Base-by-base conservation (phyloP, 2,329 filamentous ascomycete genomes). In the Didymella segeticola region DNA sequence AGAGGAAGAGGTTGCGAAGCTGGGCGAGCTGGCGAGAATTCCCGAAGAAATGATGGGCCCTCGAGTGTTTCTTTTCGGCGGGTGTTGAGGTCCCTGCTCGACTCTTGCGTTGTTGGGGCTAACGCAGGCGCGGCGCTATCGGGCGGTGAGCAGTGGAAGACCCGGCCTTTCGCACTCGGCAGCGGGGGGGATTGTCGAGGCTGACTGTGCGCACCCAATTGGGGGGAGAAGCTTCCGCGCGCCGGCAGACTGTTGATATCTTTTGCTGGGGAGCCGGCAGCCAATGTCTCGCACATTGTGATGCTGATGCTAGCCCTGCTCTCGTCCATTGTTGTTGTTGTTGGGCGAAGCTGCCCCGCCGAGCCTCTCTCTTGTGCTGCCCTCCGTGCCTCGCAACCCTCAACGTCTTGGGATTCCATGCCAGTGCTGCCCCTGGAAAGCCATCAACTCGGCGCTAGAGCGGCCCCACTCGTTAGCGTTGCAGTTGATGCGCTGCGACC, bases 51-150 rank as follows among this genome's bases (percentile, higher is more conserved):
- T 67, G 68, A 51, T 51, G 66, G 59, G 51, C 54, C 47, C 47
- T 56, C 17, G 20, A 23, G 38, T 48, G 51, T 30, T 47, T 53
- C 51, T 38, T 53, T 48, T 43, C 43, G 63, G 63, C 62, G 66
- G n/a, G 64, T 69, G 70, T 71, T 72, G 67, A 70, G 64, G 61
- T 60, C 61, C 67, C 61, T 67, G 68, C 68, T 60, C 57, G 53
- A 52, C 50, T 62, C 43, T 43, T 53, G 51, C 43, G 51, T 50
- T 56, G 53, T 56, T 56, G 53, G 53, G 51, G 47, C 47, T 41
- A 56, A 51, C 15, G 37, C 39, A 47, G 53, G 53, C 38, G 43
- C 38, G 31, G 51, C 38, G 51, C 50, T 41, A 53, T 43, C 51
- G 51, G 51, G 51, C 51, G 51, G 51, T 53, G 51, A 53, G 50